Evolutionary conservation across 768 basidiomycete species (phyloP).

Genomic region (Amanita rimosa): DNA sequence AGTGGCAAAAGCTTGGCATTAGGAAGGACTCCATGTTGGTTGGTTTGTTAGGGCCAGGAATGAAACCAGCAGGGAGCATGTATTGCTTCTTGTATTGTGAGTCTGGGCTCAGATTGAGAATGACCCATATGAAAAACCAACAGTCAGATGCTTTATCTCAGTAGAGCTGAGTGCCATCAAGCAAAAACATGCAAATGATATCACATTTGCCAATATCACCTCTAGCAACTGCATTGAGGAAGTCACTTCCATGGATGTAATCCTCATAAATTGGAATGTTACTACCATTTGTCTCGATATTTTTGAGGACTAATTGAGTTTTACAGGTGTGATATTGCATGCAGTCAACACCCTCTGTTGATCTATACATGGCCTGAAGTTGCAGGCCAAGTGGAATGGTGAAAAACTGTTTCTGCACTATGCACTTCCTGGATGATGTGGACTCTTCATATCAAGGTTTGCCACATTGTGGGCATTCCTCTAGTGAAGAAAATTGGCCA

Average conservation of each 20-base stretch:
- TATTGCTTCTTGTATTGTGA: not conserved
- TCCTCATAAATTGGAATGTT: too few relatives aligned
- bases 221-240: not conserved
- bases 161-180: not conserved
- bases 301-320: too few relatives aligned
- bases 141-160: not conserved
- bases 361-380: too few relatives aligned
- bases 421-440: too few relatives aligned
- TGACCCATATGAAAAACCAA: not conserved
- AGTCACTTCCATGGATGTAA: not conserved
- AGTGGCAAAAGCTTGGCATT: not conserved
- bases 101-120: not conserved
- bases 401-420: too few relatives aligned
- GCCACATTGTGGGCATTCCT: too few relatives aligned
- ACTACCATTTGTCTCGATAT: too few relatives aligned
- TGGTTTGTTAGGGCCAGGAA: not conserved
- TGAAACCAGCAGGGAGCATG: not conserved
- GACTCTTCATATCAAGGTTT: too few relatives aligned
- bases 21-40: not conserved
- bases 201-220: not conserved
- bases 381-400: too few relatives aligned
- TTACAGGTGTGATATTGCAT: too few relatives aligned
- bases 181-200: not conserved
- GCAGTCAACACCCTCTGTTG: too few relatives aligned
- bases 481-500: too few relatives aligned